Evolutionary conservation across 2,329 filamentous ascomycete genomes (phyloP), one percentile per base, ranked within the genome.

Genomic region (Nothophoma quercina): DNA sequence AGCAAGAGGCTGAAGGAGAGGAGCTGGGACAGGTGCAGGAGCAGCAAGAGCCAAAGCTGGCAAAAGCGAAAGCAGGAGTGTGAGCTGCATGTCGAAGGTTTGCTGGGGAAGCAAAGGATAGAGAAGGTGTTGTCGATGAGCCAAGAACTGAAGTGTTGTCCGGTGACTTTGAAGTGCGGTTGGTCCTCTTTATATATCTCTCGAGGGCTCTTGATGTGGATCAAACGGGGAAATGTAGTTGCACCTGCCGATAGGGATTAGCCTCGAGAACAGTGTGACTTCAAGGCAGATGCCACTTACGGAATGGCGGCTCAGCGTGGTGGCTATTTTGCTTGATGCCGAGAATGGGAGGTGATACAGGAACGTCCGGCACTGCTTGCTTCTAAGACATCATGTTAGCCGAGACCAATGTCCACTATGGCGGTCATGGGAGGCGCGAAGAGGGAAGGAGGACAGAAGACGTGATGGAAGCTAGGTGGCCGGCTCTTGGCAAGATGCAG

Each of bases 11-110:
- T 65, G 51, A 32, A 79, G 64, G 59, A 79, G 43, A 7, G 77
- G 76, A 3, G 76, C 75, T n/a, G 60, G 63, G 23, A 58, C 35
- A 32, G 76, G 76, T 1, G 76, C 75, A n/a, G 56, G 60, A 22
- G 53, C 33, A 35, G 73, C 75, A 25, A 76, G 51, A 41, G 68
- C 73, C 60, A 75, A 49, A 62, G 34, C 44, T 26, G 46, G 77
- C 55, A 72, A 40, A 55, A 76, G 55, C 33, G 75, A 68, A 48
- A 79, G 68, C 48, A 77, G 55, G 28, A 73, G 56, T 47, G 67
- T 55, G 49, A 71, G 63, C 68, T 72, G 66, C 77, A 79, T 79
- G 54, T 56, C 76, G 71, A 57, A 53, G 34, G 54, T 42, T n/a
- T 40, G 34, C 35, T 56, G 38, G 55, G 51, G 46, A 42, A 56